These are phyloP conservation scores for Geoglossum glabrum DNA, from an alignment of 495 filamentous ascomycete species.

Conservation along the genomic window DNA sequence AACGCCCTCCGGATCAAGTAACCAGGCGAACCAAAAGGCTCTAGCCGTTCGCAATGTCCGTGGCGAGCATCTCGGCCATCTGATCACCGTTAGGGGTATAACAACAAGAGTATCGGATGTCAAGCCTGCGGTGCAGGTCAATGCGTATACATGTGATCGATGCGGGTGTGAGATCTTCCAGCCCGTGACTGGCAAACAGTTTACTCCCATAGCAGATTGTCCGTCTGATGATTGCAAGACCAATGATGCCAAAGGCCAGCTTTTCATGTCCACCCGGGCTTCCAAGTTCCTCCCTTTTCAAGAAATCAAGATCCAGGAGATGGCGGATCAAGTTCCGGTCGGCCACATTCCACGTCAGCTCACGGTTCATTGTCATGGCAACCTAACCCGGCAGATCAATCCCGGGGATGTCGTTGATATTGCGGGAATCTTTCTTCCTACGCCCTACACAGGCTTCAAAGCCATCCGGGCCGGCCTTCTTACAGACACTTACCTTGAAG, in stretches of 20 bases:
- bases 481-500: constrained; percentile 93
- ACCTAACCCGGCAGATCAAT: constrained; percentile 63
- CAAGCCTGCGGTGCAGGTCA: constrained; percentile 90
- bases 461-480: constrained; percentile 86
- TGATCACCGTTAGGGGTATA: constrained; percentile 91
- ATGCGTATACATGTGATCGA: constrained; percentile 90
- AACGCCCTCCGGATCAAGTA: constrained; percentile 46
- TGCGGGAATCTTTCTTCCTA: constrained; percentile 87
- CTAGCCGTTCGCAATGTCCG: constrained; percentile 82
- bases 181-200: constrained; percentile 80
- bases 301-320: constrained; percentile 95
- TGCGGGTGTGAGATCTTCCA: constrained; percentile 97
- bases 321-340: constrained; percentile 94
- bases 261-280: constrained; percentile 80
- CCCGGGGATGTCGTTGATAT: constrained; percentile 89
- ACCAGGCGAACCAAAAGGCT: constrained; percentile 46
- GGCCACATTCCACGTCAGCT: constrained; percentile 86
- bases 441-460: constrained; percentile 93
- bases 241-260: constrained; percentile 82
- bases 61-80: constrained; percentile 73
- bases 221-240: constrained; percentile 69
- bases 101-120: constrained; percentile 91
- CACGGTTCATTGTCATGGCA: constrained; percentile 77
- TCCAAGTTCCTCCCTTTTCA: constrained; percentile 97
- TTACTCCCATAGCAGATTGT: constrained; percentile 65